A percentile compares a stretch with the other conserved stretches of the same genome.
Evolutionary conservation across 805 yeast genomes (phyloP).

Genomic region (Suhomyces prunicola): DNA sequence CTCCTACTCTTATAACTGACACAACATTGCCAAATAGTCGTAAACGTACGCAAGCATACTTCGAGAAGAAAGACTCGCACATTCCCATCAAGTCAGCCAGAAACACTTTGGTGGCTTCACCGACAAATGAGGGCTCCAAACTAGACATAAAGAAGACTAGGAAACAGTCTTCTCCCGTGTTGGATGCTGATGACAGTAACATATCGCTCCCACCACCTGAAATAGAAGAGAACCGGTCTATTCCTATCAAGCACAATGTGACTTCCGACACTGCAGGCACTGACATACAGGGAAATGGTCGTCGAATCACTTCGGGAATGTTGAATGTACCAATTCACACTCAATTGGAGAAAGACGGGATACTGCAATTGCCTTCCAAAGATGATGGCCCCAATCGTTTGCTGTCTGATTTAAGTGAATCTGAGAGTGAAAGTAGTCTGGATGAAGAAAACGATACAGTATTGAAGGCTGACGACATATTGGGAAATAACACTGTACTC

Average conservation of each 20-base stretch:
- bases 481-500: background rate
- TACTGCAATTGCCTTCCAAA: background rate
- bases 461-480: background rate
- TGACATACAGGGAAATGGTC: constrained; percentile 1
- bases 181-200: constrained; percentile 16
- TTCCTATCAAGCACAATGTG: constrained; percentile 21
- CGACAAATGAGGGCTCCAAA: constrained; percentile 3
- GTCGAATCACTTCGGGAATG: constrained; percentile 43
- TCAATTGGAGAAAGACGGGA: constrained; percentile 21
- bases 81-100: constrained; percentile 19
- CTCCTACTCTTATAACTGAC: constrained; percentile 17
- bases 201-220: constrained; percentile 39
- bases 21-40: constrained; percentile 11
- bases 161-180: constrained; percentile 1
- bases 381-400: background rate
- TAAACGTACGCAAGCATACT: constrained; percentile 19
- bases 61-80: constrained; percentile 20
- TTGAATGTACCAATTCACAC: constrained; percentile 31
- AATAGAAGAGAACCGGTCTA: constrained; percentile 12
- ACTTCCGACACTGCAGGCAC: background rate
- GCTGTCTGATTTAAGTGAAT: background rate
- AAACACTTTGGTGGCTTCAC: background rate
- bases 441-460: background rate
- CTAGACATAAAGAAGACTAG: background rate
- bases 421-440: background rate